A percentile compares a stretch with the other conserved stretches of the same genome.
These are phyloP conservation scores for Tetrapisispora nanseiensis DNA, from an alignment of 805 yeast species.

Conservation along the genomic window DNA sequence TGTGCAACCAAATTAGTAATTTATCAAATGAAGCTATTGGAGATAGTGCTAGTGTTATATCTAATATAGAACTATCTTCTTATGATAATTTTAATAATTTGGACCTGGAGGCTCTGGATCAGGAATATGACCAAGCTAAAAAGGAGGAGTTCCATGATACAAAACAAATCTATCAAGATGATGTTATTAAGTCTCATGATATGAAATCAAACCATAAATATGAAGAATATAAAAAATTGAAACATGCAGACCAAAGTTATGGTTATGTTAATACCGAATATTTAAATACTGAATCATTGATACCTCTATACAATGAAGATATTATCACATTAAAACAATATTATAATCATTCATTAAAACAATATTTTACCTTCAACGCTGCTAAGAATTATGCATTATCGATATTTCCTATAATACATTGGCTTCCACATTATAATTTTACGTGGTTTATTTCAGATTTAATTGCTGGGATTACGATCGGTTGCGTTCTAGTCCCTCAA, in stretches of 20 bases:
- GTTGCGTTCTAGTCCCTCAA: slow-evolving; percentile 88
- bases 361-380: slow-evolving; percentile 27
- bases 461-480: slow-evolving; percentile 89
- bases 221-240: slow-evolving; percentile 2
- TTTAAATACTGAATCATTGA: neutral
- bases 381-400: slow-evolving; percentile 43
- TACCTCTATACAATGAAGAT: slow-evolving; percentile 15
- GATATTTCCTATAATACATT: slow-evolving; percentile 68
- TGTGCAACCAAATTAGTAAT: too few species aligned
- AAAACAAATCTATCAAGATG: neutral
- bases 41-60: neutral
- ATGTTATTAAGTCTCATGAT: too few species aligned
- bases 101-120: slow-evolving; percentile 1
- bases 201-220: neutral
- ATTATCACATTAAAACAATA: slow-evolving; percentile 14
- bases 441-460: slow-evolving; percentile 76
- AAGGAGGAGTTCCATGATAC: neutral
- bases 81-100: neutral
- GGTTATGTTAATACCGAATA: neutral
- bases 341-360: slow-evolving; percentile 14
- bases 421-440: slow-evolving; percentile 77
- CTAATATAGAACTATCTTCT: neutral
- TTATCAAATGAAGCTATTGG: neutral
- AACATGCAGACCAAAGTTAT: slow-evolving; percentile 2
- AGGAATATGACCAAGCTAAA: slow-evolving; percentile 2